A percentile compares a stretch with the other conserved stretches of the same genome.
Evolutionary conservation across 2,329 filamentous ascomycete species (phyloP).

Genomic region (Colletotrichum tropicicola): DNA sequence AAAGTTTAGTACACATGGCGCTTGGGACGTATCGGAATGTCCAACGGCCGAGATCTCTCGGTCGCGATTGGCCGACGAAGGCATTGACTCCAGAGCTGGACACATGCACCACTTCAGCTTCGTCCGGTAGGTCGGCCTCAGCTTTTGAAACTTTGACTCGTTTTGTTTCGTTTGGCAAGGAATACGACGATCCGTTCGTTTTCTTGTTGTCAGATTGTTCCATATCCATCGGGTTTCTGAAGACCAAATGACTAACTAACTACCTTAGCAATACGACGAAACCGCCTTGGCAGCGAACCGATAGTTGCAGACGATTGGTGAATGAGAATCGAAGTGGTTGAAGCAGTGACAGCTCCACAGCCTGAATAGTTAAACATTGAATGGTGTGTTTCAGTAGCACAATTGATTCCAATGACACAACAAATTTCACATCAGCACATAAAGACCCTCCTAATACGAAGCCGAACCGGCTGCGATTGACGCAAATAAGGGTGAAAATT

Average conservation of each 20-base stretch:
- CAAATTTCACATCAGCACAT: too few relatives aligned
- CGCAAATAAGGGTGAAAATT: too few relatives aligned
- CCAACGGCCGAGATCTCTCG: neutral
- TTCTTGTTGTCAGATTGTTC: neutral
- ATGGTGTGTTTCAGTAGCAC: too few relatives aligned
- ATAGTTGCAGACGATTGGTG: too few relatives aligned
- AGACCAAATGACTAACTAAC: neutral
- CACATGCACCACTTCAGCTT: slow-evolving; percentile 9
- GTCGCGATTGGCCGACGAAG: neutral
- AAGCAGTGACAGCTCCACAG: too few relatives aligned
- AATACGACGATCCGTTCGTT: neutral
- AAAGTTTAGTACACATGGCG: slow-evolving; percentile 1
- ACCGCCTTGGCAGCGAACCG: too few relatives aligned
- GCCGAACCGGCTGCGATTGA: too few relatives aligned
- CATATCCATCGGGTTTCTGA: neutral
- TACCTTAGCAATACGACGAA: too few relatives aligned
- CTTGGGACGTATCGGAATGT: neutral
- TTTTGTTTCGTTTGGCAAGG: slow-evolving; percentile 6
- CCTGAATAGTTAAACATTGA: too few relatives aligned
- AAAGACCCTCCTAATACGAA: too few relatives aligned
- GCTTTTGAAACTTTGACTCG: neutral
- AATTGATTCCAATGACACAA: too few relatives aligned
- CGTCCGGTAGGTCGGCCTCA: slow-evolving; percentile 14
- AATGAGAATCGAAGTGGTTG: too few relatives aligned
- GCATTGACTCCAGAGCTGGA: slow-evolving; percentile 1